phyloP scores from a whole-genome alignment of 2,329 filamentous ascomycete genomes.

The Penicillium sp. region DNA sequence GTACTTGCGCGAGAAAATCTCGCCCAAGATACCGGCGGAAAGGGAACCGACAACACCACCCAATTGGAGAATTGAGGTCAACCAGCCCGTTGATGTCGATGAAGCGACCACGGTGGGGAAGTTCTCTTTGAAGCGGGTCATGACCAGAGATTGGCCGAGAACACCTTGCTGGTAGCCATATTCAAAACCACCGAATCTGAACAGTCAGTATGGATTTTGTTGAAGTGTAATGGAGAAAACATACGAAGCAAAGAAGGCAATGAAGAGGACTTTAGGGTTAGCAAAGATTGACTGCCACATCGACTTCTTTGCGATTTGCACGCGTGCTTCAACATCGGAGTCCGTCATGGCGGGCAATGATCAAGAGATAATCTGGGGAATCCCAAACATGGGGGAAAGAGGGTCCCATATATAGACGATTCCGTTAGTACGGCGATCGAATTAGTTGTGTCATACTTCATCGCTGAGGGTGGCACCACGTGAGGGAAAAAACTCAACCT shows the following conservation, averaged over 20 bases:
- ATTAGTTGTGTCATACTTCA: conserved; percentile 5
- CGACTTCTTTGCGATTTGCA: conserved; percentile 24
- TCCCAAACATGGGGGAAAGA: conserved; percentile 7
- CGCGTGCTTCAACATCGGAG: conserved; percentile 22
- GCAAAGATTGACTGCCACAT: conserved; percentile 30
- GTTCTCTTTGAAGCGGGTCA: conserved; percentile 51
- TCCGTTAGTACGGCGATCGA: neutral
- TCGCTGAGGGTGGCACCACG: conserved; percentile 3
- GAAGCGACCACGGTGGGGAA: conserved; percentile 49
- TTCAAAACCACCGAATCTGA: conserved; percentile 48
- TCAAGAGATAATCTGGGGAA: conserved; percentile 8
- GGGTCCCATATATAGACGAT: conserved; percentile 15
- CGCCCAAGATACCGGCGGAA: conserved; percentile 50
- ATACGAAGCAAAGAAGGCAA: conserved; percentile 52
- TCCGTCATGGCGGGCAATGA: conserved; percentile 16
- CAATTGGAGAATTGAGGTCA: conserved; percentile 56
- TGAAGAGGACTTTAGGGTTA: conserved; percentile 53
- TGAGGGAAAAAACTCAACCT: conserved; percentile 16
- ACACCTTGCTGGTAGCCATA: conserved; percentile 52
- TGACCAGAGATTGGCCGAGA: conserved; percentile 49
- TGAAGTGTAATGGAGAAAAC: neutral
- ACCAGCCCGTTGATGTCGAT: conserved; percentile 41
- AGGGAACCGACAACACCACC: conserved; percentile 49
- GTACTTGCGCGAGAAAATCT: conserved; percentile 54
- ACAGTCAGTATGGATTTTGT: conserved; percentile 1